Conservation (phyloP, 2,329 filamentous ascomycete species). For the Fusarium incarnatum region DNA sequence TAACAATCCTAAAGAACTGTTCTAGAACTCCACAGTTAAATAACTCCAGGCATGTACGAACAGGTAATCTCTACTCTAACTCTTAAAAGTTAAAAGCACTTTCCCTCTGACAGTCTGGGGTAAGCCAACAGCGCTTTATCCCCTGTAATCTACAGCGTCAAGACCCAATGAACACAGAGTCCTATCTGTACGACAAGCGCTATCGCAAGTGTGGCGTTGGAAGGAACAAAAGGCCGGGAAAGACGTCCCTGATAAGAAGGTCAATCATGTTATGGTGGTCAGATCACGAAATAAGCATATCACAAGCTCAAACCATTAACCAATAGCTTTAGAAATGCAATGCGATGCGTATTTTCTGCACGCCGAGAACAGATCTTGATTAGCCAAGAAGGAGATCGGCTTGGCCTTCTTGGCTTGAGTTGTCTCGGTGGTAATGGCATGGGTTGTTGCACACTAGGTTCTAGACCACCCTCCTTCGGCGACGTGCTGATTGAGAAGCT, state of each 20-base stretch:
- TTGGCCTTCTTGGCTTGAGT: not conserved
- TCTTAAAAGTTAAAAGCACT: not conserved
- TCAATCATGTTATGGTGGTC: constrained; percentile 21
- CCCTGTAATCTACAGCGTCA: not conserved
- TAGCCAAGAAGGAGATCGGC: not conserved
- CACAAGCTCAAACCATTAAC: no score
- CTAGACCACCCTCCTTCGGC: constrained; percentile 28
- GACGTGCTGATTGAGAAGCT: constrained; percentile 19
- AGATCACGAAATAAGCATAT: constrained; percentile 2
- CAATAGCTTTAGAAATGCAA: not conserved
- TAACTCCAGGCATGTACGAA: not conserved
- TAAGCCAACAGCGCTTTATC: not conserved
- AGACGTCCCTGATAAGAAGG: constrained; percentile 30
- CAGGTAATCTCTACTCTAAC: not conserved
- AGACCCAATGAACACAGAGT: not conserved
- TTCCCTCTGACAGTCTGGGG: constrained; percentile 17
- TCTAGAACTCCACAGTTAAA: constrained; percentile 22
- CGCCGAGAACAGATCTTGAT: not conserved
- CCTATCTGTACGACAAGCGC: constrained; percentile 21
- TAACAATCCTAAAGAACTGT: constrained; percentile 10
- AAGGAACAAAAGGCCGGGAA: constrained; percentile 22
- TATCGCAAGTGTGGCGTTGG: constrained; percentile 24
- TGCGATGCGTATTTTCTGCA: not conserved
- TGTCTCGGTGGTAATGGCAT: not conserved
- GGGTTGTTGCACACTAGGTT: not conserved